A percentile compares a stretch with the other conserved stretches of the same genome.
phyloP scores from a whole-genome alignment of 495 filamentous ascomycete species.

The Melanomma pulvis-pyrius region DNA sequence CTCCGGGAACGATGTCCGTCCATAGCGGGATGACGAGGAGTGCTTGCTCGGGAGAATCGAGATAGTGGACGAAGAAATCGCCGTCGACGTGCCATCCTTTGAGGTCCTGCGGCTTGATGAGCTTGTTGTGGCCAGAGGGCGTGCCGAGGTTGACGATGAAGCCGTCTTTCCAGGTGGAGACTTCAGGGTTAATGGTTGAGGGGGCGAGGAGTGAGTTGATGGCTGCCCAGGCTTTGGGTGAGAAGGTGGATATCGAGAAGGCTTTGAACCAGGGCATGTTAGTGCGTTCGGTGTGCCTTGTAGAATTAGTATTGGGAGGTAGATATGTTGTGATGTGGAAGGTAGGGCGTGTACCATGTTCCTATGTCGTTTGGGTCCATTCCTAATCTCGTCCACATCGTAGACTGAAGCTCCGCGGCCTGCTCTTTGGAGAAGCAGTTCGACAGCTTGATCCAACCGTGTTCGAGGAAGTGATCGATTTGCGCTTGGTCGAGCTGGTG shows the following conservation, averaged over 20 bases:
- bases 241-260: slow-evolving; percentile 60
- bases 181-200: slow-evolving; percentile 57
- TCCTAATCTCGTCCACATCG: slow-evolving; percentile 70
- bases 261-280: slow-evolving; percentile 66
- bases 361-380: slow-evolving; percentile 66
- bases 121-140: slow-evolving; percentile 54
- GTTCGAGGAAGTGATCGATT: slow-evolving; percentile 65
- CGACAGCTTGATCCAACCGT: slow-evolving; percentile 66
- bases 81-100: slow-evolving; percentile 73
- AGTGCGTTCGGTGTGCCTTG: slow-evolving; percentile 51
- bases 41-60: slow-evolving; percentile 74
- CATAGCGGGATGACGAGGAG: slow-evolving; percentile 72
- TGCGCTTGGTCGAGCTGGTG: slow-evolving; percentile 59
- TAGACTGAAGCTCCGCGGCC: slow-evolving; percentile 58
- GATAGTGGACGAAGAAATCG: slow-evolving; percentile 75
- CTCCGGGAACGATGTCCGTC: slow-evolving; percentile 62
- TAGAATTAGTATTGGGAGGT: neutral
- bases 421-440: slow-evolving; percentile 65
- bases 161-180: slow-evolving; percentile 64
- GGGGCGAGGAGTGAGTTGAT: slow-evolving; percentile 74
- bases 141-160: slow-evolving; percentile 76
- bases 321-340: slow-evolving; percentile 12
- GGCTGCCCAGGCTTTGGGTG: slow-evolving; percentile 69
- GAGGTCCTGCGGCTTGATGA: slow-evolving; percentile 54
- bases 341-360: slow-evolving; percentile 55